Base-by-base conservation (phyloP, 2,329 filamentous ascomycete species). In the Xylariaceae sp. region DNA sequence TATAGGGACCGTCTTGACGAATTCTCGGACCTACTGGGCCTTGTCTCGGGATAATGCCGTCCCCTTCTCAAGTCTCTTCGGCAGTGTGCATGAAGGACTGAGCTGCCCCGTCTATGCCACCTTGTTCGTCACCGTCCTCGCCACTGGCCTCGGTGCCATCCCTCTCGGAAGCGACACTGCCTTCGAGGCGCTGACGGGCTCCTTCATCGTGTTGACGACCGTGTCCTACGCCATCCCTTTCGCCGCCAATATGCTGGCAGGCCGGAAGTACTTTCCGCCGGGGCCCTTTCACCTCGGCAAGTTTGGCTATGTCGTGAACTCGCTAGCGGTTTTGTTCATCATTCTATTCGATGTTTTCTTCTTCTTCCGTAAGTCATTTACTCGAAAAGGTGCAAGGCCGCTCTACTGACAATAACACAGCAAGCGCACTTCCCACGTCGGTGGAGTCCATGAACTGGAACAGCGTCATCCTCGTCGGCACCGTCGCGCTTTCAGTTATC, bases 31-130 rank as follows among this genome's bases (percentile, higher is more conserved):
- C 21, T 70, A 65, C 53, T 74, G 70, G 70, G 62, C 66, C 1
- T 55, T 75, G 13, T 71, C 75, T 23, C 69, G 76, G 19, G 76
- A 80, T 50, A 68, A 71, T 24, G 75, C 75, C 3, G 75, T 76
- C 3, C 76, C 76, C 0, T 71, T 77, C 47, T 63, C 67, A 2
- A 36, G 47, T 9, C 59, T 72, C 53, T 70, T 79, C 38, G 59
- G 65, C n/a, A 54, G 49, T 13, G 73, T 80, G 44, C 67, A 71
- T 50, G 60, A 64, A 40, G 56, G 43, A 1, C 65, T 75, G 36
- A 72, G 73, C 34, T 78, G 75, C 47, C 76, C 76, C 1, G 60
- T 80, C 37, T 68, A 70, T 36, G 64, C 76, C 2, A 77, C 74
- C 1, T 40, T 79, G n/a, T 64, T 73, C 37, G 72, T 70, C 38